These are phyloP conservation scores for Adansonia digitata DNA, from an alignment of 345 rosid genomes.

Conservation along the genomic window DNA sequence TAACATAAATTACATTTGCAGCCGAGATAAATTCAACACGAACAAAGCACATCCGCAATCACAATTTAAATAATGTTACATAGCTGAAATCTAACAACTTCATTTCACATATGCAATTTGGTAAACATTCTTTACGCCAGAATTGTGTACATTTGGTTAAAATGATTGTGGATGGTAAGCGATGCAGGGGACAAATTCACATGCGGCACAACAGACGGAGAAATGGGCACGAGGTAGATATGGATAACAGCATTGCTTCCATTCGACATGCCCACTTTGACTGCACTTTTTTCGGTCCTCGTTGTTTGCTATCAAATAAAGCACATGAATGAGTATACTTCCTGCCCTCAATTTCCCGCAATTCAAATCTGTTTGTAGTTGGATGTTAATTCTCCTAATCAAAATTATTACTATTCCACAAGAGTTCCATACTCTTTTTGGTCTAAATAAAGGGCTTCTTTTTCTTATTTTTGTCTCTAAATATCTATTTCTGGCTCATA, in stretches of 20 bases:
- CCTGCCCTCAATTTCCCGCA: constrained; percentile 12
- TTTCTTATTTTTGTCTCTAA: constrained; percentile 2
- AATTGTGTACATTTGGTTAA: neutral
- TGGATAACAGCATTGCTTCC: constrained; percentile 29
- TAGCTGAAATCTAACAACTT: too few relatives aligned
- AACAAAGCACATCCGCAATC: too few relatives aligned
- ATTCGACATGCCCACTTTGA: constrained; percentile 45
- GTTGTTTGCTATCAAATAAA: constrained; percentile 14
- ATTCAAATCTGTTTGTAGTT: constrained; percentile 24
- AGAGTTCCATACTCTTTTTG: constrained; percentile 7
- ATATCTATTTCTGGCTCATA: neutral
- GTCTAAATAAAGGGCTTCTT: constrained; percentile 12
- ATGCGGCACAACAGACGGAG: constrained; percentile 29
- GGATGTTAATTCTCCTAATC: constrained; percentile 12
- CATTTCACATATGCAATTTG: neutral
- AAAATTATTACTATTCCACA: constrained; percentile 12
- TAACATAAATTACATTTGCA: too few relatives aligned
- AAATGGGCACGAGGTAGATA: constrained; percentile 31
- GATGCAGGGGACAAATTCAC: constrained; percentile 42
- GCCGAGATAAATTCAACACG: too few relatives aligned
- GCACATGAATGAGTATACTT: constrained; percentile 37
- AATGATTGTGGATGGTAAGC: constrained; percentile 15
- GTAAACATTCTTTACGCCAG: neutral
- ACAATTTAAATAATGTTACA: too few relatives aligned
- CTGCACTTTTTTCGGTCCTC: constrained; percentile 34